A percentile compares a stretch with the other conserved stretches of the same genome.
Conservation (phyloP, 306 rosid species). For the Ceratonia siliqua region DNA sequence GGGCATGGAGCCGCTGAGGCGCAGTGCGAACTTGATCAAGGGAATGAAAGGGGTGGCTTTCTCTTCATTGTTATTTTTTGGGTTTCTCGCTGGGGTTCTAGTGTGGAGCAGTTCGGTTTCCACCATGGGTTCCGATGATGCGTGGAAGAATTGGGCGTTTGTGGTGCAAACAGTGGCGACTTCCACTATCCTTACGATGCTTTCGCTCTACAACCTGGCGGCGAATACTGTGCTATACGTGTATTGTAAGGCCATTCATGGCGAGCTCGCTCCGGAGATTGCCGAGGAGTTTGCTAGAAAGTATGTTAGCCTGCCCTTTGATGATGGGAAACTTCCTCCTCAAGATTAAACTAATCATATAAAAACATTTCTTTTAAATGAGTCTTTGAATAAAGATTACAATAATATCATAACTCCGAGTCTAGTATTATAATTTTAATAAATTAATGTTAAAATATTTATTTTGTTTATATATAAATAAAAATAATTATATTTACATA, state of each 20-base stretch:
- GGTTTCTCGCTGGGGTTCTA: constrained; percentile 32
- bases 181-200: constrained; percentile 42
- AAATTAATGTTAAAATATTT: no score
- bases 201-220: constrained; percentile 54
- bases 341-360: no score
- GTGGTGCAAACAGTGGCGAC: constrained; percentile 51
- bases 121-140: constrained; percentile 25
- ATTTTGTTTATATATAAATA: no score
- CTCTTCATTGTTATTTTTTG: constrained; percentile 45
- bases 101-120: constrained; percentile 37
- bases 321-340: constrained; percentile 53
- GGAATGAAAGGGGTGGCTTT: constrained; percentile 49
- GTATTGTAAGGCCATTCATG: constrained; percentile 48
- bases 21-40: constrained; percentile 45
- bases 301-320: constrained; percentile 53
- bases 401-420: no score
- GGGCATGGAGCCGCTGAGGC: constrained; percentile 45
- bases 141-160: constrained; percentile 53
- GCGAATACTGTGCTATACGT: constrained; percentile 44
- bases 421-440: no score
- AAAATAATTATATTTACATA: no score
- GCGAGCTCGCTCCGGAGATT: constrained; percentile 44
- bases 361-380: no score
- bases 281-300: constrained; percentile 57
- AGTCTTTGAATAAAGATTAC: no score